Conservation (phyloP, 2,329 filamentous ascomycete species). For the Diaporthe humulicola region DNA sequence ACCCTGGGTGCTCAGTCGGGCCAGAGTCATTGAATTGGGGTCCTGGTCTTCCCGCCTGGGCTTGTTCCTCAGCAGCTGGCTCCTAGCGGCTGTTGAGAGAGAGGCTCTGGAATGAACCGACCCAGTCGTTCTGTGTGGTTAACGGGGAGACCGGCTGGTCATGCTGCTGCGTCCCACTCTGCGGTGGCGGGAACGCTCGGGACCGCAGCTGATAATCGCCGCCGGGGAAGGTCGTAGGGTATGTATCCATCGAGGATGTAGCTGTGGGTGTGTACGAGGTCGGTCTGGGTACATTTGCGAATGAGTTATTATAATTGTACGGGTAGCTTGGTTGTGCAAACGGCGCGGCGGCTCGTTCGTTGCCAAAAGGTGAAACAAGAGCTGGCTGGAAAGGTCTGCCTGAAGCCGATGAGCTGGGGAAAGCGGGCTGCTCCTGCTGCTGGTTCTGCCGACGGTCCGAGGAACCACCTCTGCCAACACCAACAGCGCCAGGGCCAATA, state of each 20-base stretch:
- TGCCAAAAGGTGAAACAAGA: constrained; percentile 57
- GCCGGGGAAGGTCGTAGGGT: constrained; percentile 54
- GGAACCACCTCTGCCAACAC: constrained; percentile 62
- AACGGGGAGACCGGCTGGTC: constrained; percentile 58
- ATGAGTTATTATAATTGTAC: constrained; percentile 59
- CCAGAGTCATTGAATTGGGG: not conserved
- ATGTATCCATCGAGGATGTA: constrained; percentile 58
- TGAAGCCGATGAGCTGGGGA: constrained; percentile 53
- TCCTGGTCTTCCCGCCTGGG: not conserved
- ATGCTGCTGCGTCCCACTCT: constrained; percentile 49
- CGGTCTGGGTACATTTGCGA: constrained; percentile 55
- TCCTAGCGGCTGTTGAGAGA: constrained; percentile 75
- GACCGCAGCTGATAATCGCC: constrained; percentile 58
- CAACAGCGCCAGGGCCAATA: constrained; percentile 76
- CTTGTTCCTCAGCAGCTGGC: not conserved
- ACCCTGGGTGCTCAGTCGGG: not conserved
- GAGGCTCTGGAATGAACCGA: constrained; percentile 75
- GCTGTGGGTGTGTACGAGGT: constrained; percentile 55
- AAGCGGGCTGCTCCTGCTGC: constrained; percentile 54
- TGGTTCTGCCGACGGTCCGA: constrained; percentile 64
- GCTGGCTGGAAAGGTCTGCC: constrained; percentile 58
- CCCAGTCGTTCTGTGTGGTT: constrained; percentile 70
- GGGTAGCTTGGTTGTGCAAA: constrained; percentile 57
- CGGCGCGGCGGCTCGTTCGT: constrained; percentile 57
- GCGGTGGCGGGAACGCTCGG: constrained; percentile 61